These are phyloP conservation scores for Rhipidocladum racemiflorum DNA, from an alignment of 176 grass and related monocot genomes.

Conservation along the genomic window DNA sequence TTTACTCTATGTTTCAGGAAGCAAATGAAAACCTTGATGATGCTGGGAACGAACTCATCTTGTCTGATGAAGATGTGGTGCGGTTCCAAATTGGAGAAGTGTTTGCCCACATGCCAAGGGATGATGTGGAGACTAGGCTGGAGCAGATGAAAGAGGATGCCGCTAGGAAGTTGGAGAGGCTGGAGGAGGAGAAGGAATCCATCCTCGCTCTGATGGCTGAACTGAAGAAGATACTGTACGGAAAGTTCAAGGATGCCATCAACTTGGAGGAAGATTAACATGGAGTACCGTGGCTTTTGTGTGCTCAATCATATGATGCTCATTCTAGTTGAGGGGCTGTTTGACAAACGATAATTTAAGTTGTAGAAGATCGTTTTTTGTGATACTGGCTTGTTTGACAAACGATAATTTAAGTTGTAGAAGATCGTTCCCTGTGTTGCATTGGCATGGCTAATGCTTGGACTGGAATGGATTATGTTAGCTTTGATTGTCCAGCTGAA, in stretches of 20 bases:
- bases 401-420: background rate
- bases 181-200: slow-evolving; percentile 84
- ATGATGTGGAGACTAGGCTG: slow-evolving; percentile 75
- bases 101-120: slow-evolving; percentile 79
- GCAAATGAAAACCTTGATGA: slow-evolving; percentile 92
- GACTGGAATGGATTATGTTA: background rate
- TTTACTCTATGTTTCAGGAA: slow-evolving; percentile 50
- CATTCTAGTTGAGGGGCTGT: background rate
- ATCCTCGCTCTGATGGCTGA: slow-evolving; percentile 77
- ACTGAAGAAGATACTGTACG: slow-evolving; percentile 88
- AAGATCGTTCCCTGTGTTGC: background rate
- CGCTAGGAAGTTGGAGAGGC: slow-evolving; percentile 56
- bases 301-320: background rate
- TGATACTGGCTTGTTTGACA: background rate
- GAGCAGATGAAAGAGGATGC: slow-evolving; percentile 98
- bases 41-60: slow-evolving; percentile 87
- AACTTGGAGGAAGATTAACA: slow-evolving; percentile 94
- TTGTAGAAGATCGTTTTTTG: background rate
- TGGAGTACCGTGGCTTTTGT: background rate
- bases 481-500: background rate
- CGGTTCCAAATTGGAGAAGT: slow-evolving; percentile 94
- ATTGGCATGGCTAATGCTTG: background rate
- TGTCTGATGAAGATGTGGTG: slow-evolving; percentile 90
- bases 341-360: background rate
- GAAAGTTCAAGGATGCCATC: slow-evolving; percentile 94